Base-by-base conservation (phyloP, 345 rosid genomes). In the Geranium rotundifolium region DNA sequence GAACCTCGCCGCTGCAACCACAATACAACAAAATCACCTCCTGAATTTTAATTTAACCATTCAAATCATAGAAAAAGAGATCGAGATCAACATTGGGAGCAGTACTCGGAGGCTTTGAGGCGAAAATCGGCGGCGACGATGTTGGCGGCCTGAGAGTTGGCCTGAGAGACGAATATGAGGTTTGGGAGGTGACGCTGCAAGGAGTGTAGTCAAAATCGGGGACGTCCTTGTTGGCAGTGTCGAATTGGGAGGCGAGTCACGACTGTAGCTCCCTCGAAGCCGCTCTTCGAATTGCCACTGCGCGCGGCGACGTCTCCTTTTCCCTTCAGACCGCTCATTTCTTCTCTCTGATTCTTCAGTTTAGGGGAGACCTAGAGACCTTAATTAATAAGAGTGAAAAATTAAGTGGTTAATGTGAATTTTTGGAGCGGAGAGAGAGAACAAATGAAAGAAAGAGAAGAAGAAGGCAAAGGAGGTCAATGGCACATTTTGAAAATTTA, bases 81-180 rank as follows among this genome's bases (percentile, higher is more conserved):
- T 61, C 15, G 59, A 31, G 37, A 31, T 3, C 58, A 49, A 87
- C 99, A 96, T 82, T 90, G 99, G 7, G 97, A 79, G 0, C 89
- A 91, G 52, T 86, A 90, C 71, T 90, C 99, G 0, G 88, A 74
- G 50, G 96, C 87, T 52, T 90, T 93, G 17, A 63, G 86, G 60
- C 97, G 91, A 67, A 93, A 90, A 81, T 93, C 99, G 39, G 83
- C 81, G 54, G 96, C 96, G 59, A 93, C 86, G 60, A 93, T 88
- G 79, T 63, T 75, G 59, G 97, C 90, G 41, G 99, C 88, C 60
- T 90, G 84, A 10, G 95, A 78, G 66, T 90, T 90, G 59, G 96
- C 86, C 65, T 90, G 99, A 10, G 97, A 93, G 18, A 78, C 76
- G 30, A 88, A 73, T 39, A 92, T 96, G 57, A 90, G 72, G 63